Base-by-base conservation (phyloP, 805 yeast genomes). In the Starmerella scarabaei region DNA sequence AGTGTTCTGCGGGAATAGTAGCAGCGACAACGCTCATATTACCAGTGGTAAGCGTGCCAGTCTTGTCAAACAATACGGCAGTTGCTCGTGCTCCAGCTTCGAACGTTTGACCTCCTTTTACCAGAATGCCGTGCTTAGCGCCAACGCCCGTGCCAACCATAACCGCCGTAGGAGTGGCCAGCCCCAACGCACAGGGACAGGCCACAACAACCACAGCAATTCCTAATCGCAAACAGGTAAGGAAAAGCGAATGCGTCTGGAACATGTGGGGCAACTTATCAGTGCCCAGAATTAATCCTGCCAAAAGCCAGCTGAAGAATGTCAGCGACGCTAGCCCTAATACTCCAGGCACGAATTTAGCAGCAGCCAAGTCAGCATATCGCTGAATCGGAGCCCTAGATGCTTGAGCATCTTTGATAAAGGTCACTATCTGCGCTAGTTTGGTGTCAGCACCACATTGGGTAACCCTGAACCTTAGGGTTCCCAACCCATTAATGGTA, bases 131-230 rank as follows among this genome's bases (percentile, higher is more conserved):
- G 58, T 83, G 68, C 12, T 72, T 60, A 0, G 98, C 97, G 30
- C 94, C 97, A 18, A 84, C 79, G 30, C 98, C 98, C 2, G 97
- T 88, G 7, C 96, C 98, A 2, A 91, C 98, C 96, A 93, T 91
- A 9, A 91, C 83, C 0, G 97, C 97, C 1, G 98, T 93, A 1
- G 99, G 99, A 0, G 97, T 94, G 3, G 96, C 96, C 37, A 91
- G 67, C 3, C 98, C 99, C 19, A 91, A 63, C 0, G 98, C 97
- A 68, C 98, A 91, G 0, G 99, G 99, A 61, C 99, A 91, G 1
- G 98, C 98, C 36, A 91, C 96, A 9, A 91, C 95, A 48, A 93
- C 73, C 4, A 91, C 98, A 5, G 93, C 77, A 21, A 91, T 88
- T 5, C 93, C 78, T 34, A 86, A 69, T 52, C 80, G 76, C 41